A percentile compares a stretch with the other conserved stretches of the same genome.
phyloP scores from a whole-genome alignment of 768 basidiomycete species.

The Lactarius quietus region DNA sequence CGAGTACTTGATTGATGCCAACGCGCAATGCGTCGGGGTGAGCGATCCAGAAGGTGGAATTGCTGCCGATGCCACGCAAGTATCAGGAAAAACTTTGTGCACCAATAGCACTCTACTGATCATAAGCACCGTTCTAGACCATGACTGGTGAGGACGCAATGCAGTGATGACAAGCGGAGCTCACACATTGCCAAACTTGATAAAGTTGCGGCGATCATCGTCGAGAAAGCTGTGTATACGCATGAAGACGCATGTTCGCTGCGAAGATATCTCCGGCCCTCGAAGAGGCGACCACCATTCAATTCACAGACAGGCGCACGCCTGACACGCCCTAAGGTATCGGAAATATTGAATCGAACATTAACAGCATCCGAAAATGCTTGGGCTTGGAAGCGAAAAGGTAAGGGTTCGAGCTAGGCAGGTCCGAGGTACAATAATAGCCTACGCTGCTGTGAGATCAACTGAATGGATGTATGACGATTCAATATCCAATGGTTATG shows the following conservation, averaged over 20 bases:
- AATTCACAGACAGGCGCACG: neutral
- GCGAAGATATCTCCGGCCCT: constrained; percentile 7
- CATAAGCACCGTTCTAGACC: neutral
- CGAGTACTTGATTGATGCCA: constrained; percentile 1
- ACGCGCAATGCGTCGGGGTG: constrained; percentile 1
- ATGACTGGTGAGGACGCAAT: neutral
- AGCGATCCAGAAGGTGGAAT: neutral
- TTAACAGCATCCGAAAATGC: constrained; percentile 3
- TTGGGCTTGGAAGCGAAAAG: constrained; percentile 9
- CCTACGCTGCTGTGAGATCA: neutral
- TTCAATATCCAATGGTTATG: neutral
- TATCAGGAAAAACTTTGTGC: neutral
- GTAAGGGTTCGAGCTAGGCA: neutral
- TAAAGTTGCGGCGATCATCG: constrained; percentile 5
- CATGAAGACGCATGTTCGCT: constrained; percentile 3
- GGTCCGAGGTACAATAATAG: neutral
- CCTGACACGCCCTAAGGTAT: neutral
- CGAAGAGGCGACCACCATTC: constrained; percentile 2
- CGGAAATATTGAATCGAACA: constrained; percentile 1
- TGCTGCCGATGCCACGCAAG: neutral
- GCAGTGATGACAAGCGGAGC: neutral
- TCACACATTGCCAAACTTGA: neutral
- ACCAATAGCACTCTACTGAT: constrained; percentile 3
- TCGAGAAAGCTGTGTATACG: neutral
- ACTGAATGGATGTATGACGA: neutral